These are phyloP conservation scores for Zea luxurians DNA, from an alignment of 176 grass and related monocot genomes.

Conservation along the genomic window DNA sequence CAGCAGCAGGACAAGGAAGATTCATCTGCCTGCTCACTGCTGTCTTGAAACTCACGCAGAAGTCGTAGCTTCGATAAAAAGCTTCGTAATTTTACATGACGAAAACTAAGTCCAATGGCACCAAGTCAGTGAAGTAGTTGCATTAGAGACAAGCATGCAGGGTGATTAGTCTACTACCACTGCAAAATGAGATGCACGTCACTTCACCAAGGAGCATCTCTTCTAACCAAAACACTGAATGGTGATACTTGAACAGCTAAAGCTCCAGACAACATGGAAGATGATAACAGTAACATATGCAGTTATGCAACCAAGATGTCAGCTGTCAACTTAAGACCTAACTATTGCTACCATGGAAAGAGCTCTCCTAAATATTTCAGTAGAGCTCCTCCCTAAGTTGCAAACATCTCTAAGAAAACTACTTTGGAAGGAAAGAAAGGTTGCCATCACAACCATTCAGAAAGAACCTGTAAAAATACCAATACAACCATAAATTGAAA, in stretches of 20 bases:
- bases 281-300: constrained; percentile 36
- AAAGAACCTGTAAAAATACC: constrained; percentile 17
- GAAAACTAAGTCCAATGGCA: constrained; percentile 51
- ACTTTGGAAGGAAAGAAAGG: neutral
- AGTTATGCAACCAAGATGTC: neutral
- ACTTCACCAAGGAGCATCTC: constrained; percentile 32
- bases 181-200: constrained; percentile 40
- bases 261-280: neutral
- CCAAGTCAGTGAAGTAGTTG: constrained; percentile 44
- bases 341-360: neutral
- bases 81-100: constrained; percentile 50
- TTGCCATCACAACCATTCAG: neutral
- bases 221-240: constrained; percentile 36
- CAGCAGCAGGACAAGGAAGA: neutral
- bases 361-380: neutral
- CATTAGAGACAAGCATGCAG: constrained; percentile 37
- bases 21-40: constrained; percentile 16
- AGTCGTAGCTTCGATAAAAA: constrained; percentile 56
- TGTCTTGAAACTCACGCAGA: constrained; percentile 49
- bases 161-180: constrained; percentile 26
- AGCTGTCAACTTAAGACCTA: neutral
- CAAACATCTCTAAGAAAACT: neutral
- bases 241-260: constrained; percentile 2
- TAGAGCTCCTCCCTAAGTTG: neutral
- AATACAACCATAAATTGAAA: constrained; percentile 11